These are phyloP conservation scores for Diaporthe eres DNA, from an alignment of 2,329 filamentous ascomycete species.

Conservation along the genomic window DNA sequence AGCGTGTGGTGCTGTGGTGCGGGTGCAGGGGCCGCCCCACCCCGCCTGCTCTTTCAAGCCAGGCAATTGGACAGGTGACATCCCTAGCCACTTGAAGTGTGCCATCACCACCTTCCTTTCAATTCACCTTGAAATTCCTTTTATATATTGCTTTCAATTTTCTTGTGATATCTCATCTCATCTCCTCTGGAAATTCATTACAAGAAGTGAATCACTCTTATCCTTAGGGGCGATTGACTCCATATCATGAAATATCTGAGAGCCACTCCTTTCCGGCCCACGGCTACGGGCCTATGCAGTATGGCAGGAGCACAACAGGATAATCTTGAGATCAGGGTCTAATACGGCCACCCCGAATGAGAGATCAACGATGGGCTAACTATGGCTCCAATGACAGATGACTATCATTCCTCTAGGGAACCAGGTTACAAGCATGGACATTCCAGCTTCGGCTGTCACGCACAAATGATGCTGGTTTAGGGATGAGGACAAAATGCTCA, in stretches of 20 bases:
- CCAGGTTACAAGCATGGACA: neutral
- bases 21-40: slow-evolving; percentile 11
- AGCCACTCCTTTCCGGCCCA: neutral
- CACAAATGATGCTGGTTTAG: neutral
- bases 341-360: neutral
- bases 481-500: neutral
- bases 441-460: neutral
- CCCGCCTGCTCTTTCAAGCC: neutral
- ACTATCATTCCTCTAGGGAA: too few species aligned
- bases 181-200: accelerated
- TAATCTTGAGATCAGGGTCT: neutral
- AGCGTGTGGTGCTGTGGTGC: neutral
- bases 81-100: neutral
- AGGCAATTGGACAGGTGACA: neutral
- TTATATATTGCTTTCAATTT: neutral
- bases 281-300: too few species aligned
- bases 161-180: neutral
- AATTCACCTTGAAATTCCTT: neutral
- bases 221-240: too few species aligned
- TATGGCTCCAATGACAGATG: neutral
- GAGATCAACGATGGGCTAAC: neutral
- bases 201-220: neutral
- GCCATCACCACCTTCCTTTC: too few species aligned
- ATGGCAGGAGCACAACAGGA: neutral
- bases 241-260: neutral